Conservation (phyloP, 2,329 filamentous ascomycete species). For the Calonectria henricotiae region DNA sequence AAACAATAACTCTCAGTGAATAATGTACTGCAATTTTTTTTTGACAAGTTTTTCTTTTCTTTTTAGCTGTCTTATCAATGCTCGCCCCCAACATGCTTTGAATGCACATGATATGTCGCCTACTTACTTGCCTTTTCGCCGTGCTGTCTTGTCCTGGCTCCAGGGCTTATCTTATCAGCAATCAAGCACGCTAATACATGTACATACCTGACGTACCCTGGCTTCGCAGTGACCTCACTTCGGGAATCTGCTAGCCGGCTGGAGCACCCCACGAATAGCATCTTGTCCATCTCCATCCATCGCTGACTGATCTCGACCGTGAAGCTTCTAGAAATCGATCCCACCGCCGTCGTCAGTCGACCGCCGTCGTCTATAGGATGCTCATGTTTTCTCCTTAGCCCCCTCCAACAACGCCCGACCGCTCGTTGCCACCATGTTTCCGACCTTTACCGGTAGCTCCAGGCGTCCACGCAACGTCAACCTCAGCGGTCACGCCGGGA, state of each 20-base stretch:
- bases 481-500: slow-evolving; percentile 86
- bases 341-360: slow-evolving; percentile 29
- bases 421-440: slow-evolving; percentile 77
- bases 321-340: slow-evolving; percentile 53
- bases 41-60: not conserved
- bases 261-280: slow-evolving; percentile 46
- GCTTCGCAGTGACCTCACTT: slow-evolving; percentile 43
- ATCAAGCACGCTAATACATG: slow-evolving; percentile 13
- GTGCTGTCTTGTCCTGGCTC: slow-evolving; percentile 12
- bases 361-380: slow-evolving; percentile 39
- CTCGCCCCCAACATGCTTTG: not conserved
- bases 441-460: slow-evolving; percentile 90
- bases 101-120: not conserved
- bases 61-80: not conserved
- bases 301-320: slow-evolving; percentile 50
- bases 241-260: slow-evolving; percentile 48
- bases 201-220: slow-evolving; percentile 27
- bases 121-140: not conserved
- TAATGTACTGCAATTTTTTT: not conserved
- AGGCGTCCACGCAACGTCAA: slow-evolving; percentile 93
- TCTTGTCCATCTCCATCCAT: slow-evolving; percentile 35
- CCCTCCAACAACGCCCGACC: slow-evolving; percentile 32
- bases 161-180: slow-evolving; percentile 38
- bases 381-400: slow-evolving; percentile 32
- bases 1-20: too few relatives aligned